Conservation (phyloP, 2,329 filamentous ascomycete species). For the Orbilia ellipsospora region DNA sequence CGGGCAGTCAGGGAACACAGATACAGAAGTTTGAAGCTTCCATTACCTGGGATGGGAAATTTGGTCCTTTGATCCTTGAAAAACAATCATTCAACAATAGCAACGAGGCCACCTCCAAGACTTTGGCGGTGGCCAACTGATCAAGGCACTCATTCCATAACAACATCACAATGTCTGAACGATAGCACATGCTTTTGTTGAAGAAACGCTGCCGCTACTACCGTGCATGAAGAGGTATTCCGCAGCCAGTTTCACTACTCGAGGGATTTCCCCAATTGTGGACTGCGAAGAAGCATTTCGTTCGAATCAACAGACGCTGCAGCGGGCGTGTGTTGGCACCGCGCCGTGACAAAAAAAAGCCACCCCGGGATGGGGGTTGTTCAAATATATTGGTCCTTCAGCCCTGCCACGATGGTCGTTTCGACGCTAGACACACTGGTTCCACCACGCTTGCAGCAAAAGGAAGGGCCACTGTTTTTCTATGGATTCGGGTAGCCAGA, state of each 20-base stretch:
- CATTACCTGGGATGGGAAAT: conserved; percentile 11
- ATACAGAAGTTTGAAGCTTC: conserved; percentile 15
- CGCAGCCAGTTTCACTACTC: no score
- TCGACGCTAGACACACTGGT: conserved; percentile 16
- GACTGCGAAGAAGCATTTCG: no score
- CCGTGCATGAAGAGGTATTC: no score
- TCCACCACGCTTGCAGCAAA: conserved; percentile 8
- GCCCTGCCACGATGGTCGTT: conserved; percentile 48
- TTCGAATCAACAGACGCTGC: no score
- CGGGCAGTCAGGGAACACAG: conserved; percentile 24
- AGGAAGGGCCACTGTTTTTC: conserved; percentile 7
- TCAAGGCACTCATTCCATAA: background rate
- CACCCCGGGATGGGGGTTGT: conserved; percentile 10
- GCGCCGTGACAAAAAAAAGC: conserved; percentile 18
- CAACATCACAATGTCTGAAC: background rate
- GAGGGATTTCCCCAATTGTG: no score
- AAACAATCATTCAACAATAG: conserved; percentile 4
- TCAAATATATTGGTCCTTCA: conserved; percentile 40
- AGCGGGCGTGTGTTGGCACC: conserved; percentile 33
- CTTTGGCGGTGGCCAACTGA: conserved; percentile 14
- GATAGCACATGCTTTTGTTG: conserved; percentile 33
- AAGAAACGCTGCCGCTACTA: no score
- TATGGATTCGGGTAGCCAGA: conserved; percentile 43
- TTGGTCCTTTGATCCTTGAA: conserved; percentile 21
- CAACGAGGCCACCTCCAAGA: conserved; percentile 6